These are phyloP conservation scores for Suillus subluteus DNA, from an alignment of 768 basidiomycete species.

Conservation along the genomic window DNA sequence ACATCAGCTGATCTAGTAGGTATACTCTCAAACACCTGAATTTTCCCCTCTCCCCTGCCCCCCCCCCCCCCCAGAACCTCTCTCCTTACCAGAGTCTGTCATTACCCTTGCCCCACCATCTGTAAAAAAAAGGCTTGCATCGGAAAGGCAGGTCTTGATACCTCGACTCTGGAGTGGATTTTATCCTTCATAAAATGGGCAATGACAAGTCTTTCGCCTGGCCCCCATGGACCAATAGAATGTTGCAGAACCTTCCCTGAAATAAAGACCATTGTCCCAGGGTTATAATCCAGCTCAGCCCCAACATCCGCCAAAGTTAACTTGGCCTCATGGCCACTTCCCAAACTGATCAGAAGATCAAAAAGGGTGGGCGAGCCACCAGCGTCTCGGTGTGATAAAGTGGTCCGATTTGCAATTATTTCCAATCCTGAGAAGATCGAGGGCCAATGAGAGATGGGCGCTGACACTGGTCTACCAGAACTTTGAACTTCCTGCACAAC, in stretches of 20 bases:
- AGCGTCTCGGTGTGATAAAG: background rate
- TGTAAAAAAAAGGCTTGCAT: background rate
- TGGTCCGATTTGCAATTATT: constrained; percentile 7
- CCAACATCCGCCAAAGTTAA: background rate
- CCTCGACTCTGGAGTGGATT: background rate
- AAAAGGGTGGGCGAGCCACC: background rate
- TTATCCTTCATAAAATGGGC: constrained; percentile 11
- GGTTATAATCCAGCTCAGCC: background rate
- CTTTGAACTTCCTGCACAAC: background rate
- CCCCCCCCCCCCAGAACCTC: no score
- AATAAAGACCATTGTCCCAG: background rate
- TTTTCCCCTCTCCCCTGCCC: background rate
- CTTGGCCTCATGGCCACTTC: background rate
- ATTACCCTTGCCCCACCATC: background rate
- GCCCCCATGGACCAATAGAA: background rate
- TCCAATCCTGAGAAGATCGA: constrained; percentile 12
- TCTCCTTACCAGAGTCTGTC: no score
- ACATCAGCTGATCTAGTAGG: background rate
- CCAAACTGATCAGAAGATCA: constrained; percentile 15
- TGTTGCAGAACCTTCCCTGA: background rate
- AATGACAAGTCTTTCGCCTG: background rate
- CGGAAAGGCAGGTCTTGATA: background rate
- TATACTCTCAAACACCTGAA: background rate
- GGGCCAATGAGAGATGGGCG: constrained; percentile 1
- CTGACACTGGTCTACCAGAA: background rate